Percentiles rank a stretch among this genome's conserved stretches.
Conservation (phyloP, 1,284 basidiomycete species). For the Anthracocystis setariae region DNA sequence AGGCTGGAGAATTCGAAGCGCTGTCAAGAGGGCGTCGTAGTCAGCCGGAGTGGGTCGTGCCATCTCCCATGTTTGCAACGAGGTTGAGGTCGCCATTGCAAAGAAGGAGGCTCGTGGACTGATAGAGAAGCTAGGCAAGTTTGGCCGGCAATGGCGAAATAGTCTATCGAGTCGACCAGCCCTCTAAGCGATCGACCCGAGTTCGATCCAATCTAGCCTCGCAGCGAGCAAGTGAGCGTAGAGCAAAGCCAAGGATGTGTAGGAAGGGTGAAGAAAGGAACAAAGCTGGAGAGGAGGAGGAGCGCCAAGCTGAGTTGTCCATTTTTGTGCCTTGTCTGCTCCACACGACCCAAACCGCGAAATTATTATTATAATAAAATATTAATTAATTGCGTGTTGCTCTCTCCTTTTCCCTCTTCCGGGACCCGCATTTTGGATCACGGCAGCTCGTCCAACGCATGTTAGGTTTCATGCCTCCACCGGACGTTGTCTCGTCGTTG, state of each 20-base stretch:
- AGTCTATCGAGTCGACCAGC: no score
- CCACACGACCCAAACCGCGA: no score
- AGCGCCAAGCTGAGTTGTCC: background rate
- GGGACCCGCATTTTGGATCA: background rate
- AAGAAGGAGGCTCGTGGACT: background rate
- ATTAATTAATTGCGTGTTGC: background rate
- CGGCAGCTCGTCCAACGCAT: background rate
- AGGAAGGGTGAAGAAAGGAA: no score
- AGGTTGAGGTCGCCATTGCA: background rate
- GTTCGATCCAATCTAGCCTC: no score
- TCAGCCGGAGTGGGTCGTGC: slow-evolving; percentile 21
- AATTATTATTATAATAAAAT: no score
- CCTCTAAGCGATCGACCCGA: no score
- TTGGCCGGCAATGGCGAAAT: no score
- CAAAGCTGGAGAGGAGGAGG: no score
- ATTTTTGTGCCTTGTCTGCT: background rate
- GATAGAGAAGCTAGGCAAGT: background rate
- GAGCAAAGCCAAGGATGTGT: no score
- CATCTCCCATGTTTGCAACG: slow-evolving; percentile 11
- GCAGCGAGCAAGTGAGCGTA: no score
- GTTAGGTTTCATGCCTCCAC: background rate
- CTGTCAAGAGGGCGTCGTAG: slow-evolving; percentile 28
- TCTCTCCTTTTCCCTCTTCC: slow-evolving; percentile 1
- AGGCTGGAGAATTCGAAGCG: slow-evolving; percentile 48
- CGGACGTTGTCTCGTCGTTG: no score